These are phyloP conservation scores for Hemileccinum impolitum DNA, from an alignment of 768 basidiomycete genomes.

Conservation along the genomic window DNA sequence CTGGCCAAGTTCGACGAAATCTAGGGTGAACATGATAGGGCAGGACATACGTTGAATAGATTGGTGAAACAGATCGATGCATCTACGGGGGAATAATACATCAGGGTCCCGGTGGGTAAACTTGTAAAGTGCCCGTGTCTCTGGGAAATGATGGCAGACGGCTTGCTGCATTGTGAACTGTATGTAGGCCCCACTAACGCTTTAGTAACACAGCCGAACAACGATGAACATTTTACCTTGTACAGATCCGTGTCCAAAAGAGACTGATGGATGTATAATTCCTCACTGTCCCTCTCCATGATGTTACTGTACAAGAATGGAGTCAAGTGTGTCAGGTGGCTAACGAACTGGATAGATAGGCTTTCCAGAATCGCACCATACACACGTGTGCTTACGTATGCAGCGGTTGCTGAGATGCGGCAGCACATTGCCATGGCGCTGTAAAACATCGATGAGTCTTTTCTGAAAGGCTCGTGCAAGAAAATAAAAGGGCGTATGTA, in stretches of 20 bases:
- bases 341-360: no score
- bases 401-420: no score
- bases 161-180: slow-evolving; percentile 97
- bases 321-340: no score
- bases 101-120: slow-evolving; percentile 76
- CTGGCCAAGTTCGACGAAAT: slow-evolving; percentile 45
- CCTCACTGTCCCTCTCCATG: slow-evolving; percentile 13
- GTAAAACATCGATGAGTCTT: no score
- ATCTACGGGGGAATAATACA: slow-evolving; percentile 54
- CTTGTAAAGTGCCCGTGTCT: slow-evolving; percentile 63
- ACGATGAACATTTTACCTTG: slow-evolving; percentile 54
- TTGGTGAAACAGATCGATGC: slow-evolving; percentile 34
- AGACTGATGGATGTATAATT: slow-evolving; percentile 37
- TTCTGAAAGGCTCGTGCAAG: no score
- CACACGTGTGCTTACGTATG: no score
- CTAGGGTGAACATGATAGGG: background rate
- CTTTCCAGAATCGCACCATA: no score
- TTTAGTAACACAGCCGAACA: background rate
- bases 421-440: no score
- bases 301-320: background rate
- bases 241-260: slow-evolving; percentile 93
- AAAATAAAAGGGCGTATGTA: no score
- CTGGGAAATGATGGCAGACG: slow-evolving; percentile 72
- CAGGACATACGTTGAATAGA: slow-evolving; percentile 58
- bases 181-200: background rate